Conservation (phyloP, 169 alveolate genomes). For the Plasmodium malariae region DNA sequence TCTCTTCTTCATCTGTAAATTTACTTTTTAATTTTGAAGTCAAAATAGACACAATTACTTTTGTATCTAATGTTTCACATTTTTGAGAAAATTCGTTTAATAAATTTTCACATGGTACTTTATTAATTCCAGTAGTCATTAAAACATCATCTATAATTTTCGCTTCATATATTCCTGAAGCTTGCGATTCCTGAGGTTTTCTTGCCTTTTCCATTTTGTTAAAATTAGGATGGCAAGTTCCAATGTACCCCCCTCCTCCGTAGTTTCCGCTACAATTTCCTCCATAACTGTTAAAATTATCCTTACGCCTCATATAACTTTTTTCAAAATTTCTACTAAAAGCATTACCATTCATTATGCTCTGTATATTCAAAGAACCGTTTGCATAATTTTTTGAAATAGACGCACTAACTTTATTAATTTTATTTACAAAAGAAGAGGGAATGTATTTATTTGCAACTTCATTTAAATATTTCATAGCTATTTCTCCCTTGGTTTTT, state of each 20-base stretch:
- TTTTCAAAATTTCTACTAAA: constrained; percentile 27
- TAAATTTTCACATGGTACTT: constrained; percentile 44
- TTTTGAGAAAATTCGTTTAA: constrained; percentile 50
- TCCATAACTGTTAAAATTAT: neutral
- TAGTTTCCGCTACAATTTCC: neutral
- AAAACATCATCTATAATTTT: constrained; percentile 57
- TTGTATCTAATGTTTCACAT: constrained; percentile 70
- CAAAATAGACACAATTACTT: constrained; percentile 40
- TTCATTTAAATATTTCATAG: constrained; percentile 60
- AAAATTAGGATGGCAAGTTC: neutral
- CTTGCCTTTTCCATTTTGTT: neutral
- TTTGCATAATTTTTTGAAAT: constrained; percentile 57
- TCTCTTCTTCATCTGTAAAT: constrained; percentile 33
- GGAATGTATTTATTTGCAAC: constrained; percentile 71
- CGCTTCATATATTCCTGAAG: constrained; percentile 37
- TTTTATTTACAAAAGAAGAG: constrained; percentile 63
- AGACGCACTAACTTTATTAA: constrained; percentile 66
- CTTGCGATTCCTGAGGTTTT: constrained; percentile 45
- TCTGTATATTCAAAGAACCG: constrained; percentile 66
- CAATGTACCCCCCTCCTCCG: neutral
- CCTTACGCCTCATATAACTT: neutral
- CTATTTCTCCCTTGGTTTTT: constrained; percentile 73
- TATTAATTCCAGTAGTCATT: constrained; percentile 39
- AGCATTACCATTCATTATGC: constrained; percentile 55
- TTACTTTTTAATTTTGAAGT: constrained; percentile 37